A percentile compares a stretch with the other conserved stretches of the same genome.
These are phyloP conservation scores for Colletotrichum agaves DNA, from an alignment of 2,329 filamentous ascomycete genomes.

Conservation along the genomic window DNA sequence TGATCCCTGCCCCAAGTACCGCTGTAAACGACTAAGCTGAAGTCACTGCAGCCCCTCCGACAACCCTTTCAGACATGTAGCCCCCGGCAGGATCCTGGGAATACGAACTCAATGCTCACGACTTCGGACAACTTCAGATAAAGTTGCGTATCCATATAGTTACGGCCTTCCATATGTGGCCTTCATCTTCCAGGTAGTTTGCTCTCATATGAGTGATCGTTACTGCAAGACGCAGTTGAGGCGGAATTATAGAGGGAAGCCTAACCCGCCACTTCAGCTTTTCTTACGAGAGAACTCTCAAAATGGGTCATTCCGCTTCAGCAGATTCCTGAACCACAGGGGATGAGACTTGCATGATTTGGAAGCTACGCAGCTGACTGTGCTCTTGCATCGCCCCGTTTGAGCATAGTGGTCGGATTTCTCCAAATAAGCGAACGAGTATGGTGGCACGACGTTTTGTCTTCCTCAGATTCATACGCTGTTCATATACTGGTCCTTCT, in stretches of 20 bases:
- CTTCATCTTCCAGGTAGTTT: background rate
- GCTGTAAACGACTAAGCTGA: conserved; percentile 24
- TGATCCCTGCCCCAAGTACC: conserved; percentile 23
- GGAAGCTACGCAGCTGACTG: conserved; percentile 32
- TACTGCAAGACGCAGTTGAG: background rate
- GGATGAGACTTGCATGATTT: background rate
- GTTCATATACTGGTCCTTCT: conserved; percentile 18
- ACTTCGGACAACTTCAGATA: conserved; percentile 8
- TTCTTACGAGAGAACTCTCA: conserved; percentile 9
- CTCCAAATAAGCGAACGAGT: conserved; percentile 5
- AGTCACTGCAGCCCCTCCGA: conserved; percentile 15
- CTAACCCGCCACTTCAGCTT: background rate
- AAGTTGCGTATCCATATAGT: background rate
- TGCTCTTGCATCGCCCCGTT: conserved; percentile 18
- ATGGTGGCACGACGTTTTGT: conserved; percentile 22
- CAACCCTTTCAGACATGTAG: conserved; percentile 15
- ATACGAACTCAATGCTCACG: conserved; percentile 24
- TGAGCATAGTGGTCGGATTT: conserved; percentile 7
- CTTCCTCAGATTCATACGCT: conserved; percentile 18
- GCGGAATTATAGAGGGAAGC: background rate
- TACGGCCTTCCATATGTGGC: background rate
- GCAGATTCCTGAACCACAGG: background rate
- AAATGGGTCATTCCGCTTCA: conserved; percentile 6
- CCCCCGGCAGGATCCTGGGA: conserved; percentile 16
- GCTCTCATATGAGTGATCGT: background rate